Base-by-base conservation (phyloP, 2,329 filamentous ascomycete genomes). In the Beauveria australis region DNA sequence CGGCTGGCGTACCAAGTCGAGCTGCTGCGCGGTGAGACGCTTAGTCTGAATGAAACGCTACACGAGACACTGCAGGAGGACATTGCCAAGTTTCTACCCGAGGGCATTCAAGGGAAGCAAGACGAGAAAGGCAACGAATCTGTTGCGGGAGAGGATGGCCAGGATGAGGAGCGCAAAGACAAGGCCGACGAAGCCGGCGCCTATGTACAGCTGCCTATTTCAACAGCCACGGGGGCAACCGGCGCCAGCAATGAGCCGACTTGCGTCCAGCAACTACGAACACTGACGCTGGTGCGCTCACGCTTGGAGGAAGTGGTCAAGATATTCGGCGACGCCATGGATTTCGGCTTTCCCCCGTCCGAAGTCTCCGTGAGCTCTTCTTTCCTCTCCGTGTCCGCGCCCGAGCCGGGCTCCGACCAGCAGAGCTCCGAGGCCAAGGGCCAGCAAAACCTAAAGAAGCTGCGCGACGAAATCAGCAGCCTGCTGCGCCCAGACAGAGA, bases 1-100 rank as follows among this genome's bases (percentile, higher is more conserved):
- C 83, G 93, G 4, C 78, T 99, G 61, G 91, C 92, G 22, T 99
- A 99, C 70, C 91, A 97, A 74, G 93, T 97, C 22, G 93, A 97
- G 74, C 83, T 97, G 19, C 75, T 97, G 53, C 85, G 92, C n/a
- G 92, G 92, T 64, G 92, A 97, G 74, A 89, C 91, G 2, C 76
- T 92, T 52, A 82, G 89, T n/a, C 77, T 97, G 41, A 86, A 87
- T 1, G 92, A 97, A 70, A 82, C 88, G 2, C 77, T 97, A 67
- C 84, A 86, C 5, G 89, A 92, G 65, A 84, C 81, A 0, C 74
- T 96, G 48, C 83, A 84, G 52, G 80, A 85, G 5, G 89, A 96
- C 66, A 84, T 96, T 37, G 76, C 78, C 63, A 85, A 85, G 63
- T 93, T 96, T 70, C 80, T 90, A 0, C 87, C 87, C 0, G 74